phyloP scores from a whole-genome alignment of 2,329 filamentous ascomycete genomes.

The Claviceps sp. region DNA sequence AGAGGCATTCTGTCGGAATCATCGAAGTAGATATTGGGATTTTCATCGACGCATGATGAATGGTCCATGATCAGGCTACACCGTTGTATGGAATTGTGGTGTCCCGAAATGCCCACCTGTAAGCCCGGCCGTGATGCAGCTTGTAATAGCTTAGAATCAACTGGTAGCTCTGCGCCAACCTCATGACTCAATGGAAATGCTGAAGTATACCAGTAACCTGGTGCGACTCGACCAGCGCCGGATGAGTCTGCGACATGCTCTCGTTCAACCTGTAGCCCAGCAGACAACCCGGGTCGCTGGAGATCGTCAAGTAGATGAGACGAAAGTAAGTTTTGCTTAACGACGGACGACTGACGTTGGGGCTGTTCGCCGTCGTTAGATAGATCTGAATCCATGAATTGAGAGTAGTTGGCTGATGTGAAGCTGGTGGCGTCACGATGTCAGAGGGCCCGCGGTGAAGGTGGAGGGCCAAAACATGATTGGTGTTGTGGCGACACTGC shows the following conservation, averaged over 20 bases:
- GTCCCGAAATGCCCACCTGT: slow-evolving; percentile 15
- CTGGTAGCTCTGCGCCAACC: slow-evolving; percentile 31
- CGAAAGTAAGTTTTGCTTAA: slow-evolving; percentile 47
- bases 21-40: slow-evolving; percentile 23
- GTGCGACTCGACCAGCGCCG: slow-evolving; percentile 26
- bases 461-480: not conserved
- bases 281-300: not conserved
- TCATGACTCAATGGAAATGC: slow-evolving; percentile 25
- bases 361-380: slow-evolving; percentile 13
- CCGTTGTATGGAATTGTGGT: slow-evolving; percentile 14
- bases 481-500: not conserved
- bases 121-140: slow-evolving; percentile 42
- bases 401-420: not conserved
- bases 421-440: slow-evolving; percentile 1
- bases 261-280: not conserved
- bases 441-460: not conserved
- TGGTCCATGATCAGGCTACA: slow-evolving; percentile 17
- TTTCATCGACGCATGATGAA: slow-evolving; percentile 21
- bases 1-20: slow-evolving; percentile 48
- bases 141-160: slow-evolving; percentile 39
- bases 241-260: slow-evolving; percentile 2
- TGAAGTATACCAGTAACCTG: slow-evolving; percentile 40
- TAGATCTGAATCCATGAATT: slow-evolving; percentile 18
- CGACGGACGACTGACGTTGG: slow-evolving; percentile 42
- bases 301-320: not conserved